phyloP scores from a whole-genome alignment of 1,284 basidiomycete species.

The Naganishia cerealis region DNA sequence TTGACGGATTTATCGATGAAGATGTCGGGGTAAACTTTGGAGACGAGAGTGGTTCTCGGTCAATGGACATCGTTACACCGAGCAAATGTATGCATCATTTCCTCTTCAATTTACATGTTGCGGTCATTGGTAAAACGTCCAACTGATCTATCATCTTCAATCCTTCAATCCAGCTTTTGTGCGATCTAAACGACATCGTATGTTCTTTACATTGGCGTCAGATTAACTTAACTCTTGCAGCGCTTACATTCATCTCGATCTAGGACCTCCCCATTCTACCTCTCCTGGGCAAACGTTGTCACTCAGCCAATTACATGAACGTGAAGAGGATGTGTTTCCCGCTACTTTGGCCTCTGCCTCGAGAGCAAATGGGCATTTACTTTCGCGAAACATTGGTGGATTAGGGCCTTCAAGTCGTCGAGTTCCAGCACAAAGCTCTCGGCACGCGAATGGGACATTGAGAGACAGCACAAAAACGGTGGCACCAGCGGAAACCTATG shows the following conservation, averaged over 20 bases:
- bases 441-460: background rate
- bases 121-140: constrained; percentile 7
- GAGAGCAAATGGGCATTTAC: constrained; percentile 12
- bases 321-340: constrained; percentile 25
- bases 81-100: constrained; percentile 26
- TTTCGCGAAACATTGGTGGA: background rate
- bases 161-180: constrained; percentile 1
- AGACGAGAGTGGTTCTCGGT: constrained; percentile 30
- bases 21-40: constrained; percentile 24
- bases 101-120: background rate
- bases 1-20: constrained; percentile 22
- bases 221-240: background rate
- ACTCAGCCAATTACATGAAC: constrained; percentile 20
- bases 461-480: background rate
- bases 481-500: background rate
- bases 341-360: constrained; percentile 10
- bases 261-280: constrained; percentile 26
- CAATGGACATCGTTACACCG: constrained; percentile 17
- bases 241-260: background rate
- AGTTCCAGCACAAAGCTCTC: background rate
- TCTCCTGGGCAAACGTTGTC: constrained; percentile 22
- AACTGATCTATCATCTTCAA: constrained; percentile 10
- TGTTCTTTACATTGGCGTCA: background rate
- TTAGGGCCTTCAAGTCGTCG: constrained; percentile 18
- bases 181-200: constrained; percentile 27